A percentile compares a stretch with the other conserved stretches of the same genome.
Evolutionary conservation across 1,284 basidiomycete species (phyloP).

Genomic region (Cutaneotrichosporon arboriforme): DNA sequence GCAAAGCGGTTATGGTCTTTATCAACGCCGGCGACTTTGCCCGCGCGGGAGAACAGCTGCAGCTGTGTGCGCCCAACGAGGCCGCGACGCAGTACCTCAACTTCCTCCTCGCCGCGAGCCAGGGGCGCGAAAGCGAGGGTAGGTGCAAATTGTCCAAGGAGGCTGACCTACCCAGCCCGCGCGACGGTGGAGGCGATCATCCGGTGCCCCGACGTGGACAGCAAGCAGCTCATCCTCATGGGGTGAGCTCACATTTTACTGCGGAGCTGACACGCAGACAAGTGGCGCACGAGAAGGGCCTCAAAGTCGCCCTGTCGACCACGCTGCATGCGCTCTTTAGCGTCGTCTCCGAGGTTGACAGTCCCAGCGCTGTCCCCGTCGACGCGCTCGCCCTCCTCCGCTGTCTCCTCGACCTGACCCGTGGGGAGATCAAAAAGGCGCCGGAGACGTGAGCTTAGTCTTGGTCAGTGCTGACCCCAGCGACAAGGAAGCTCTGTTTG

Average conservation of each 20-base stretch:
- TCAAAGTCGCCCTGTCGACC: not conserved
- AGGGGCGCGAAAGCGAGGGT: constrained; percentile 6
- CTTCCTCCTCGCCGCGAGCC: constrained; percentile 13
- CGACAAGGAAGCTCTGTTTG: not conserved
- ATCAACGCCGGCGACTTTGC: constrained; percentile 4
- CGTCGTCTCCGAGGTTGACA: not conserved
- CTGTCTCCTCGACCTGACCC: constrained; percentile 7
- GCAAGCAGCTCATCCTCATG: constrained; percentile 18
- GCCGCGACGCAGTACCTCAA: constrained; percentile 21
- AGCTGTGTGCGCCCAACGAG: constrained; percentile 10
- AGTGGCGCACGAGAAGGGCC: constrained; percentile 6
- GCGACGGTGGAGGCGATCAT: constrained; percentile 15
- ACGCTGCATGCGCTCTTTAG: not conserved
- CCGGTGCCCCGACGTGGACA: constrained; percentile 16
- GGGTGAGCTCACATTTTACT: not conserved
- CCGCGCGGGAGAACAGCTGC: constrained; percentile 1
- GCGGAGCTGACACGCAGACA: constrained; percentile 3
- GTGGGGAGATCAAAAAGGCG: not conserved
- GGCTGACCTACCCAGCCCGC: not conserved
- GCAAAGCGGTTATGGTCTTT: constrained; percentile 7
- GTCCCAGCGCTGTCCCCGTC: not conserved
- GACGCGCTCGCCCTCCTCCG: constrained; percentile 5
- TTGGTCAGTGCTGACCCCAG: not conserved
- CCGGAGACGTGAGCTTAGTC: not conserved
- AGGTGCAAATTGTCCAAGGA: not conserved